phyloP scores from a whole-genome alignment of 2,329 filamentous ascomycete species.

The Fusarium citri region DNA sequence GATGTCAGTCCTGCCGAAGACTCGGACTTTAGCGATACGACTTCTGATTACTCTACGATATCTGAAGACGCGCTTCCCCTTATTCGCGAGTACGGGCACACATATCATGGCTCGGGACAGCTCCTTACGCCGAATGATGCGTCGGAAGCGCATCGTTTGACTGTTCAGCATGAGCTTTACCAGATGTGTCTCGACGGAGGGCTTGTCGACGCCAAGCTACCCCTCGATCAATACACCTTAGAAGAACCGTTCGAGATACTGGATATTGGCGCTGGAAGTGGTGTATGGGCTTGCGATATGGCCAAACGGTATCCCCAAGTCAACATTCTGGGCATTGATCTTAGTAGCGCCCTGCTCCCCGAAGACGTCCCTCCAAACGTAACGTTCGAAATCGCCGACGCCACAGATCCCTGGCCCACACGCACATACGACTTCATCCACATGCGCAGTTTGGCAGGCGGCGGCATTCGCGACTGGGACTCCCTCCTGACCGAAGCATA shows the following conservation, averaged over 20 bases:
- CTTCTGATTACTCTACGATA: constrained; percentile 52
- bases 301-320: constrained; percentile 55
- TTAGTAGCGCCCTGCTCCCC: constrained; percentile 55
- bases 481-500: constrained; percentile 52
- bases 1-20: constrained; percentile 37
- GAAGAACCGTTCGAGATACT: constrained; percentile 49
- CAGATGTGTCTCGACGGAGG: constrained; percentile 50
- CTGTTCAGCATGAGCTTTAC: constrained; percentile 51
- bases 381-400: constrained; percentile 68
- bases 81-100: constrained; percentile 51
- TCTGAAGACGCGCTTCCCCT: constrained; percentile 50
- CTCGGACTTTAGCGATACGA: constrained; percentile 45
- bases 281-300: constrained; percentile 58
- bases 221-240: constrained; percentile 41
- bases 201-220: constrained; percentile 49
- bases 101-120: constrained; percentile 53
- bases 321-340: constrained; percentile 55
- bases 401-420: constrained; percentile 59
- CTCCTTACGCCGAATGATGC: constrained; percentile 52
- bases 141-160: constrained; percentile 49
- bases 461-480: constrained; percentile 58
- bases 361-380: constrained; percentile 67
- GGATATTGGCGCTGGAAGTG: constrained; percentile 58
- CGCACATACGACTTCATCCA: constrained; percentile 57
- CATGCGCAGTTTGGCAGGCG: constrained; percentile 57